Conservation (phyloP, 202 grass and related monocot genomes). For the Musa balbisiana region DNA sequence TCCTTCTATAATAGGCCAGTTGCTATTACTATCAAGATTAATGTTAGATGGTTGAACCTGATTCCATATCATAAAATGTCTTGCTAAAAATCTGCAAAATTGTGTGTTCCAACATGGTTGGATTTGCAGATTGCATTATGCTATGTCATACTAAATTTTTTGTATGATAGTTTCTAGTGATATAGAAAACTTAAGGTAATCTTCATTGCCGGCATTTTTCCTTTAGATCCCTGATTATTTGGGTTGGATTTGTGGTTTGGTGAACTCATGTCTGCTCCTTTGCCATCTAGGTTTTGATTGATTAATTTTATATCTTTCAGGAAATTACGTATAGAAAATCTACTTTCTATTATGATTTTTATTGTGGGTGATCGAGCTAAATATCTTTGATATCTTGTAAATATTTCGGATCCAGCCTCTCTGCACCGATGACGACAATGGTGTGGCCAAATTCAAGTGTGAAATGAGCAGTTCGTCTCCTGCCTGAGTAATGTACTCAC, state of each 20-base stretch:
- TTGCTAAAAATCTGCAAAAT: neutral
- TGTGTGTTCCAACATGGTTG: too few relatives aligned
- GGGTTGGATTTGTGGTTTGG: neutral
- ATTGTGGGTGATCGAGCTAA: too few relatives aligned
- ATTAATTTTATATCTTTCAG: slow-evolving; percentile 16
- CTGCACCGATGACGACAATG: slow-evolving; percentile 48
- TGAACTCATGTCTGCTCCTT: neutral
- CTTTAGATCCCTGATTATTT: neutral
- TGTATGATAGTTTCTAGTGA: too few relatives aligned
- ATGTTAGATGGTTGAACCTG: too few relatives aligned
- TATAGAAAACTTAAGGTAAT: too few relatives aligned
- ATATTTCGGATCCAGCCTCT: slow-evolving; percentile 45
- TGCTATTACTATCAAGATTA: too few relatives aligned
- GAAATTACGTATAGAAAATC: neutral
- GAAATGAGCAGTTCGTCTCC: too few relatives aligned
- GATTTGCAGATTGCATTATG: too few relatives aligned
- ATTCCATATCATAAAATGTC: neutral
- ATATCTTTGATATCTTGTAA: too few relatives aligned
- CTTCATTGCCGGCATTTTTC: neutral
- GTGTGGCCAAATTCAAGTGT: slow-evolving; percentile 65
- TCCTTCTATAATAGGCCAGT: too few relatives aligned
- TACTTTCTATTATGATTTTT: neutral
- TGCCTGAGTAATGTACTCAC: too few relatives aligned
- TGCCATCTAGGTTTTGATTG: neutral
- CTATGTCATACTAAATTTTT: too few relatives aligned